Evolutionary conservation across 1,284 basidiomycete genomes (phyloP), one percentile per base, ranked within the genome.

Genomic region (Termitomyces sp.): DNA sequence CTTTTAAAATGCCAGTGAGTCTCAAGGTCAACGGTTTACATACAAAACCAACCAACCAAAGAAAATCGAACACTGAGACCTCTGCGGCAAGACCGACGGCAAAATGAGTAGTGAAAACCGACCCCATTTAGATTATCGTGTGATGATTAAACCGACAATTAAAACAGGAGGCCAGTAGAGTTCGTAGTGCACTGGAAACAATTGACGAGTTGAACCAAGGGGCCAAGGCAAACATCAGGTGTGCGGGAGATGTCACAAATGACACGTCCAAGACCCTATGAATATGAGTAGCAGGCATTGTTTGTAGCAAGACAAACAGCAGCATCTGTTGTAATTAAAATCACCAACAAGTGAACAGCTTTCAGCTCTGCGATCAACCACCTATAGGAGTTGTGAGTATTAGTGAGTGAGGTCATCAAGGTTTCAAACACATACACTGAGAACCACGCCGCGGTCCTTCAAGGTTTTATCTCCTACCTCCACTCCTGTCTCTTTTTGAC

Each of bases 401-500:
- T 3, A 53, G 28, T n/a, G 16, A 31, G 14, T n/a, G n/a, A n/a
- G 5, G 8, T 30, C 21, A 5, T 14, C 13, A 7, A 26, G 2
- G 18, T 43, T 31, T 3, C 5, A 10, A 26, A 39, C 5, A 49
- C 46, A 6, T 31, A 56, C 51, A 37, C 41, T 31, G 38, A 41
- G 31, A 30, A 21, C 41, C 39, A 37, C 24, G 16, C 40, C 35
- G 14, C 16, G n/a, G 14, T 18, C 19, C 28, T 42, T 5, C 21
- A 11, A n/a, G 0, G 11, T 7, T 26, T 2, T 21, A 13, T 24
- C 21, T 18, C 46, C 51, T 55, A 58, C 41, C 57, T 47, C 57
- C 57, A 58, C 19, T 58, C 57, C 28, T 55, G 54, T 40, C 52
- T 53, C 31, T 52, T 48, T n/a, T 48, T 39, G 9, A 40, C 35